These are phyloP conservation scores for Lecanicillium sp. DNA, from an alignment of 2,329 filamentous ascomycete species.

Conservation along the genomic window DNA sequence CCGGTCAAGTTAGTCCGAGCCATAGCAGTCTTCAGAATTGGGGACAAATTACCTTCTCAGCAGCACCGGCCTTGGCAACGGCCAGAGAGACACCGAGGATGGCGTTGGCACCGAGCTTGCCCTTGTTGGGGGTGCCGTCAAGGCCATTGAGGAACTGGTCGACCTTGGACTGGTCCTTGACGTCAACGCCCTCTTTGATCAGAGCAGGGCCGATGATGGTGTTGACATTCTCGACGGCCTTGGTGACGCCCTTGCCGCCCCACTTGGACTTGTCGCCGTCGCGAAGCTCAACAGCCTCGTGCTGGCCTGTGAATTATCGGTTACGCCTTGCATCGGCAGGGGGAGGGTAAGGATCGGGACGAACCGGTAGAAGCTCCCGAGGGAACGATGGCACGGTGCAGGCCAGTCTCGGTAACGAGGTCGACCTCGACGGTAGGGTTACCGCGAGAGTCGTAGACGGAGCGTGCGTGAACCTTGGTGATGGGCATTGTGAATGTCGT, in stretches of 20 bases:
- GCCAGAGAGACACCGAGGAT: slow-evolving; percentile 81
- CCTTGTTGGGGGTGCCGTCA: slow-evolving; percentile 81
- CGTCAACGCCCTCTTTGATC: slow-evolving; percentile 76
- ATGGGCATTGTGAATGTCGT: slow-evolving; percentile 65
- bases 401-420: slow-evolving; percentile 89
- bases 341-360: slow-evolving; percentile 25
- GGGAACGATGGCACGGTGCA: slow-evolving; percentile 95
- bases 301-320: slow-evolving; percentile 55
- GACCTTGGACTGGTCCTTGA: slow-evolving; percentile 78
- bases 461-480: slow-evolving; percentile 84
- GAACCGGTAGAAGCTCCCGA: slow-evolving; percentile 91
- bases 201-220: slow-evolving; percentile 69
- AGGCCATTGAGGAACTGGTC: slow-evolving; percentile 81
- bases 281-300: slow-evolving; percentile 86
- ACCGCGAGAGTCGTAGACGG: slow-evolving; percentile 95
- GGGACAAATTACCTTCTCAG: slow-evolving; percentile 59
- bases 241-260: slow-evolving; percentile 79
- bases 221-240: slow-evolving; percentile 84
- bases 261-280: slow-evolving; percentile 84
- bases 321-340: slow-evolving; percentile 19
- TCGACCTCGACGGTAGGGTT: slow-evolving; percentile 99
- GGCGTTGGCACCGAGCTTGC: slow-evolving; percentile 80
- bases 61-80: slow-evolving; percentile 80
- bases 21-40: background rate
- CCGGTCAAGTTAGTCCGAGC: slow-evolving; percentile 9